Evolutionary conservation across 169 alveolate genomes (phyloP).

Genomic region (Perkinsus chesapeaki): DNA sequence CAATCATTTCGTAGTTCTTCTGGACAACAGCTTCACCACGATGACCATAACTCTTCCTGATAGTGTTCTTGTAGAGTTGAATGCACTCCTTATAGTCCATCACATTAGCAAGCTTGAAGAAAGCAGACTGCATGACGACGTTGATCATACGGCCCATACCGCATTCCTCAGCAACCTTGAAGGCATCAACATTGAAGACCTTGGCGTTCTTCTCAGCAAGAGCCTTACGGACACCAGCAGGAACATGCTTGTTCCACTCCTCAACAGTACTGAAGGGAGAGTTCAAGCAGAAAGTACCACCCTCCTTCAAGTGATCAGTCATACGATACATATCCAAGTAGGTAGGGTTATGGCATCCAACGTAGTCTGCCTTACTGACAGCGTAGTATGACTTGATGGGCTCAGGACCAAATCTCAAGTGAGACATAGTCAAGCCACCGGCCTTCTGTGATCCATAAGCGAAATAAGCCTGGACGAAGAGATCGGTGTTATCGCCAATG

Average conservation of each 20-base stretch:
- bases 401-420: constrained; percentile 48
- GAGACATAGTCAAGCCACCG: constrained; percentile 50
- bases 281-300: constrained; percentile 43
- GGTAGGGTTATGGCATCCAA: constrained; percentile 48
- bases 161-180: constrained; percentile 33
- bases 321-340: constrained; percentile 17
- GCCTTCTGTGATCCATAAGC: constrained; percentile 49
- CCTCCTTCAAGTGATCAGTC: constrained; percentile 24
- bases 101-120: constrained; percentile 40
- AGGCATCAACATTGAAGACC: constrained; percentile 41
- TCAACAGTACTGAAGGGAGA: constrained; percentile 40
- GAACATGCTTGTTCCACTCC: constrained; percentile 18
- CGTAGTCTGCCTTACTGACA: constrained; percentile 31
- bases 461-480: constrained; percentile 48
- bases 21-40: constrained; percentile 41
- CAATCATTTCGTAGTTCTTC: constrained; percentile 35
- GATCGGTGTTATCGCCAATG: constrained; percentile 44
- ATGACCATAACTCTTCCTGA: constrained; percentile 43
- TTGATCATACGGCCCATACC: constrained; percentile 47
- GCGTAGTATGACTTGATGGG: constrained; percentile 41
- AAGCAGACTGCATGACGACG: constrained; percentile 36
- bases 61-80: constrained; percentile 36
- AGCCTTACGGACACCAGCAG: constrained; percentile 12
- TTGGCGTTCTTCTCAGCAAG: constrained; percentile 32
- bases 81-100: constrained; percentile 40